Evolutionary conservation across 129 eudicot genomes (phyloP).

Genomic region (Centella asiatica): DNA sequence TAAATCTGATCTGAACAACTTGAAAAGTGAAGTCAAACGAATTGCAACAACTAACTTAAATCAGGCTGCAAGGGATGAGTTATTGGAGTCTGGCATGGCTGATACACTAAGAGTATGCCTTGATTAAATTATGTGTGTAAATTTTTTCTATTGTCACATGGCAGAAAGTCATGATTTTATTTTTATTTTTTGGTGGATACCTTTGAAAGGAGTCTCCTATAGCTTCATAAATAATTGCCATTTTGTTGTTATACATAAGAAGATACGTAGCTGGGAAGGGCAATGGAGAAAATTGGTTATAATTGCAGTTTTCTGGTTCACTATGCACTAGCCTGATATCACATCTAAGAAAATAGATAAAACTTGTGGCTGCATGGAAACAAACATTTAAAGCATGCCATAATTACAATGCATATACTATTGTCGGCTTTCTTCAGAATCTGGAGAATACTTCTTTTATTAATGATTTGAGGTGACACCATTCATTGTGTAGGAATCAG

Average conservation of each 20-base stretch:
- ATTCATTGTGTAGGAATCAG: conserved; percentile 31
- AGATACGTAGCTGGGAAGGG: background rate
- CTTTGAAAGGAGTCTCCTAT: background rate
- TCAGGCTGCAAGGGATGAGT: conserved; percentile 57
- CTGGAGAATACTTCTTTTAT: background rate
- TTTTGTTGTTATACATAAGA: background rate
- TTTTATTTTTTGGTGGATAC: background rate
- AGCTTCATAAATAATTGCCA: background rate
- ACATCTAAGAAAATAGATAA: background rate
- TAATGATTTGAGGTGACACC: background rate
- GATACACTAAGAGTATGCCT: conserved; percentile 40
- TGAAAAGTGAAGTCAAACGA: conserved; percentile 57
- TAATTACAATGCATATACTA: background rate
- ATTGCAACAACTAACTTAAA: conserved; percentile 43
- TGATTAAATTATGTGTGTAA: background rate
- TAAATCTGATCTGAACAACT: conserved; percentile 56
- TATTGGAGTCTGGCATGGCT: conserved; percentile 60
- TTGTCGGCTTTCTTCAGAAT: background rate
- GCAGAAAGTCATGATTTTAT: background rate
- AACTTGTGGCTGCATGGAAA: background rate
- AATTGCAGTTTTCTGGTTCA: too few relatives aligned
- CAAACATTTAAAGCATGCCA: background rate
- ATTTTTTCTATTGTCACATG: background rate
- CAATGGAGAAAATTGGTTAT: background rate
- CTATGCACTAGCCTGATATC: too few relatives aligned